phyloP scores from a whole-genome alignment of 2,329 filamentous ascomycete species.

The Clonostachys rosea region DNA sequence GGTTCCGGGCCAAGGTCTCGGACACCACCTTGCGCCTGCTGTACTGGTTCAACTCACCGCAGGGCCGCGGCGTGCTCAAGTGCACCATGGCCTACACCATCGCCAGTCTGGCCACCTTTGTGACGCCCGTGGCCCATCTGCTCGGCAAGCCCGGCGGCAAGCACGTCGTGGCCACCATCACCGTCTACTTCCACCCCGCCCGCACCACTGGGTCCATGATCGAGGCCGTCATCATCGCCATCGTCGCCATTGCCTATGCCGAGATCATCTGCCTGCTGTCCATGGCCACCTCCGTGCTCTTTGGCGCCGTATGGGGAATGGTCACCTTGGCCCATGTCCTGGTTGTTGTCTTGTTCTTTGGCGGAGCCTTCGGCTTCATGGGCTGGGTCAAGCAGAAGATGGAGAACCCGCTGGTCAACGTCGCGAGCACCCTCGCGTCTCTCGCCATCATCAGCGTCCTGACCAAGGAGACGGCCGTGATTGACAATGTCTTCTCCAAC shows the following conservation, averaged over 20 bases:
- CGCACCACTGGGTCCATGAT: conserved; percentile 85
- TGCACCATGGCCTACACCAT: conserved; percentile 86
- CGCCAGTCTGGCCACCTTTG: conserved; percentile 82
- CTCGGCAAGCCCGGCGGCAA: conserved; percentile 86
- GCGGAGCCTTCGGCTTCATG: conserved; percentile 80
- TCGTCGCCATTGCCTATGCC: conserved; percentile 71
- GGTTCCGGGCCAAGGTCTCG: too few relatives aligned
- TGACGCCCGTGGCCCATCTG: conserved; percentile 65
- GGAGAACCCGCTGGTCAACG: conserved; percentile 75
- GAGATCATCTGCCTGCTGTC: conserved; percentile 70
- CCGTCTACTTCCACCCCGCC: conserved; percentile 91
- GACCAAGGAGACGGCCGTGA: conserved; percentile 86
- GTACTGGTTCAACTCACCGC: conserved; percentile 63
- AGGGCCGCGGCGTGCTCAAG: conserved; percentile 78
- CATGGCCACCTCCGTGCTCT: conserved; percentile 83
- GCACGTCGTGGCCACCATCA: conserved; percentile 88
- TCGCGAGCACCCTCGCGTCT: conserved; percentile 79
- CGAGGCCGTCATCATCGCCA: conserved; percentile 73
- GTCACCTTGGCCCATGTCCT: conserved; percentile 71
- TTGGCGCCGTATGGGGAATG: conserved; percentile 61
- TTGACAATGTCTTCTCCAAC: conserved; percentile 74
- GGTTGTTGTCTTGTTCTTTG: conserved; percentile 79
- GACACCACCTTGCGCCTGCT: too few relatives aligned
- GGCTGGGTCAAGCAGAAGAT: conserved; percentile 82
- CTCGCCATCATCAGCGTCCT: conserved; percentile 86